Evolutionary conservation across 345 rosid species (phyloP), one percentile per base, ranked within the genome.

Genomic region (Diplotaxis tenuifolia): DNA sequence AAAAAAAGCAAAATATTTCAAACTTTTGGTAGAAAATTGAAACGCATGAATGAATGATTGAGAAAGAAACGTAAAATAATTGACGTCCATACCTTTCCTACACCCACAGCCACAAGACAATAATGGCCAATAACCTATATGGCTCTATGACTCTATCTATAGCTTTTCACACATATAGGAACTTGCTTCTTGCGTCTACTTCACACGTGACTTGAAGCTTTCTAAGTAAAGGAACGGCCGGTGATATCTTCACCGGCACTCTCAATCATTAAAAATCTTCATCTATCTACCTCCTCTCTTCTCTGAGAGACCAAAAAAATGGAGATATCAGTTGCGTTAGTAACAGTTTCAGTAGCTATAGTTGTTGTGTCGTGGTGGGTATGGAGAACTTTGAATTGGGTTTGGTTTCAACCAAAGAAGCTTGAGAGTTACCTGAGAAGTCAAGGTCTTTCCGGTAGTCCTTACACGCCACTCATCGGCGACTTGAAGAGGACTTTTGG

Each of bases 1-100:
- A 27, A 29, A 29, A 25, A 22, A 27, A 58, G 14, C 19, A 19
- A 29, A 2, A 28, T 12, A 66, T 29, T 50, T 50, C 19, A 66
- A 66, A 19, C 8, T 50, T 66, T 14, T 7, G 14, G 60, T 29
- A 57, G 52, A 50, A 40, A n/a, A n/a, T 28, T 27, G 27, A 40
- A 56, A 19, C 47, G 20, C 60, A 61, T 56, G 34, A 25, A 56
- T 56, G 31, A 56, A 56, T 56, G 31, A 56, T 32, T 61, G 66
- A 34, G 22, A 61, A 68, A 40, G 63, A 32, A 6, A 66, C 29
- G 29, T 32, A 31, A 34, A 31, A 42, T 21, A 9, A 23, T 47
- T 9, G 34, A 64, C 67, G 53, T 62, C 15, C 31, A 4, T 40
- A 32, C 27, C 47, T 34, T 32, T 10, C 47, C 25, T 9, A 18